Conservation (phyloP, 1,284 basidiomycete genomes). For the Agaricales sp. region DNA sequence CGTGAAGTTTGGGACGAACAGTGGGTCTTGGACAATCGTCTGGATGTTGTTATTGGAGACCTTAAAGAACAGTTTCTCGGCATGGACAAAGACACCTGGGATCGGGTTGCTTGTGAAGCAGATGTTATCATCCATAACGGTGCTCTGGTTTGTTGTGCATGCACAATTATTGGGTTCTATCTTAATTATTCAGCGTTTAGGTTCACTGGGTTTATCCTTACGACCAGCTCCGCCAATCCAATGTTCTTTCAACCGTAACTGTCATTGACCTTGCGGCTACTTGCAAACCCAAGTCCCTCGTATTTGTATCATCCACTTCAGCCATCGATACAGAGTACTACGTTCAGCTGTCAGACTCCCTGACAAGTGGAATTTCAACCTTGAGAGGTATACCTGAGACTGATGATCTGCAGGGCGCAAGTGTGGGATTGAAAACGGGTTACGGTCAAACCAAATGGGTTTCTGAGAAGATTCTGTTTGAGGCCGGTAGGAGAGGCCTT, state of each 20-base stretch:
- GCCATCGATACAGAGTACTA: constrained; percentile 90
- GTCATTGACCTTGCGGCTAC: constrained; percentile 73
- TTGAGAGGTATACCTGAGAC: constrained; percentile 72
- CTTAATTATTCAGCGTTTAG: constrained; percentile 25
- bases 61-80: constrained; percentile 75
- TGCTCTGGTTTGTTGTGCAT: constrained; percentile 61
- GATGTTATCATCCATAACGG: constrained; percentile 94
- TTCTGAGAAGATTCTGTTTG: constrained; percentile 88
- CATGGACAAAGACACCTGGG: constrained; percentile 59
- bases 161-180: not conserved
- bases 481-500: constrained; percentile 82
- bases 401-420: constrained; percentile 88
- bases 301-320: constrained; percentile 93
- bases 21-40: constrained; percentile 65
- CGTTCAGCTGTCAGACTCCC: constrained; percentile 75
- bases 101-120: constrained; percentile 58
- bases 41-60: constrained; percentile 89
- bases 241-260: constrained; percentile 85
- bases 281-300: constrained; percentile 71
- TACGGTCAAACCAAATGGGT: constrained; percentile 99
- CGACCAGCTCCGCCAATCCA: constrained; percentile 83
- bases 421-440: constrained; percentile 71
- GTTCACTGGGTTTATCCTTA: constrained; percentile 99
- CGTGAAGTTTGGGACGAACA: constrained; percentile 88
- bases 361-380: constrained; percentile 33